Percentiles rank a stretch among this genome's conserved stretches.
phyloP scores from a whole-genome alignment of 2,329 filamentous ascomycete species.

The Fonsecaea multimorphosa region DNA sequence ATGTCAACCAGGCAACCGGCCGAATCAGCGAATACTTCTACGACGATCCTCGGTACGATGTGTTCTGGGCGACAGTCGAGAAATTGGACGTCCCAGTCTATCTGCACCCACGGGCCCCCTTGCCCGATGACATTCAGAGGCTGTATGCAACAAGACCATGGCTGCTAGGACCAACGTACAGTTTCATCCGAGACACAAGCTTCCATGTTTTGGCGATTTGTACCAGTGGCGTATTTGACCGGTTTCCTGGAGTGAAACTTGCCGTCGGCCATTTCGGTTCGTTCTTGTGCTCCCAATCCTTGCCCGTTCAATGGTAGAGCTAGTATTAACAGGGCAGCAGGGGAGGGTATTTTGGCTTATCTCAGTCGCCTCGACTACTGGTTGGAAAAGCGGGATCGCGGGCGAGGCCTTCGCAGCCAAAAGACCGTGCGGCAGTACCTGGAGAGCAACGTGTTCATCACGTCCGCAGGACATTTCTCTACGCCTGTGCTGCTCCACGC shows the following conservation, averaged over 20 bases:
- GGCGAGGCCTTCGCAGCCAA: constrained; percentile 22
- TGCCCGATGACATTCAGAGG: constrained; percentile 9
- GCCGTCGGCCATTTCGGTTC: constrained; percentile 59
- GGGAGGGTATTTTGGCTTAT: no score
- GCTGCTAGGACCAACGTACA: constrained; percentile 35
- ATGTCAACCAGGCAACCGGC: constrained; percentile 6
- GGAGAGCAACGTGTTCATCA: constrained; percentile 49
- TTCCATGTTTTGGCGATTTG: constrained; percentile 27
- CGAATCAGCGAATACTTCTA: constrained; percentile 47
- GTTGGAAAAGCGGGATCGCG: constrained; percentile 33
- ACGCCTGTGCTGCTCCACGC: constrained; percentile 48
- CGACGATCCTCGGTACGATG: constrained; percentile 64
- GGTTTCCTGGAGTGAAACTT: constrained; percentile 60
- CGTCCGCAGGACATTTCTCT: constrained; percentile 49
- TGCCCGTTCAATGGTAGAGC: no score
- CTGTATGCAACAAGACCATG: constrained; percentile 34
- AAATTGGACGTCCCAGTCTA: constrained; percentile 35
- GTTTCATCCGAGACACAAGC: constrained; percentile 34
- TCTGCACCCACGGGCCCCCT: constrained; percentile 32
- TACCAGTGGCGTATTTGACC: constrained; percentile 62
- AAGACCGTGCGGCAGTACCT: constrained; percentile 47
- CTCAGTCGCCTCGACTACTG: constrained; percentile 38
- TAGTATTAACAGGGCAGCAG: no score
- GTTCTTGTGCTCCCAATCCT: no score
- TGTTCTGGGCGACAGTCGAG: constrained; percentile 40